Conservation (phyloP, 345 rosid species). For the Acer saccharum region DNA sequence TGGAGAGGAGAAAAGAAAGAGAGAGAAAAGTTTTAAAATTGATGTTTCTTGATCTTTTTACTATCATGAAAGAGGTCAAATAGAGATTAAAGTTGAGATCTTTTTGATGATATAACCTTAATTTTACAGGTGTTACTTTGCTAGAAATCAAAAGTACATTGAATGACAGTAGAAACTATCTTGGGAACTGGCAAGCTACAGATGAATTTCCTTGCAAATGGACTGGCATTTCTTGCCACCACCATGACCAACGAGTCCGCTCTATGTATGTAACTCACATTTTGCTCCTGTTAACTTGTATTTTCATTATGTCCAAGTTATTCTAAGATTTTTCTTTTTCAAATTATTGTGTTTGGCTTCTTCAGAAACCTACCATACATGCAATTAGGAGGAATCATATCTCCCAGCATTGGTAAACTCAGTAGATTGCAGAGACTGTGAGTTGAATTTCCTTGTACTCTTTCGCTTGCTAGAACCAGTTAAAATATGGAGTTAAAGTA, state of each 20-base stretch:
- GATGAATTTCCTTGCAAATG: slow-evolving; percentile 85
- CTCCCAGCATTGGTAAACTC: slow-evolving; percentile 92
- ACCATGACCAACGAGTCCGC: slow-evolving; percentile 66
- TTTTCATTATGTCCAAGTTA: not conserved
- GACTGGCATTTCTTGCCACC: slow-evolving; percentile 87
- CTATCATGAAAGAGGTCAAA: not conserved
- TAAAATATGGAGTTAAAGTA: not conserved
- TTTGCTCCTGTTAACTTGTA: not conserved
- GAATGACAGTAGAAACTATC: slow-evolving; percentile 72
- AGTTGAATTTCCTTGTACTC: slow-evolving; percentile 32
- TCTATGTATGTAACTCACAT: slow-evolving; percentile 49
- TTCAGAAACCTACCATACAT: slow-evolving; percentile 85
- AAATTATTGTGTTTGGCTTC: slow-evolving; percentile 2
- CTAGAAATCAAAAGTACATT: slow-evolving; percentile 68
- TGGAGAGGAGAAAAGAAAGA: not conserved
- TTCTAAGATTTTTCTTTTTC: not conserved
- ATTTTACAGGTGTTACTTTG: slow-evolving; percentile 59
- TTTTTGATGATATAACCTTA: slow-evolving; percentile 12
- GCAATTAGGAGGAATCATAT: slow-evolving; percentile 84
- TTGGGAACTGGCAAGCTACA: slow-evolving; percentile 71
- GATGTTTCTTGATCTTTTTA: not conserved
- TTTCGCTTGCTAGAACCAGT: not conserved
- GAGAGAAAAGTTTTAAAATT: not conserved
- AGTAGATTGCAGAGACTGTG: slow-evolving; percentile 78
- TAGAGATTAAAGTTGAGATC: slow-evolving; percentile 18